These are phyloP conservation scores for Eleusine indica DNA, from an alignment of 176 grass and related monocot genomes.

Conservation along the genomic window DNA sequence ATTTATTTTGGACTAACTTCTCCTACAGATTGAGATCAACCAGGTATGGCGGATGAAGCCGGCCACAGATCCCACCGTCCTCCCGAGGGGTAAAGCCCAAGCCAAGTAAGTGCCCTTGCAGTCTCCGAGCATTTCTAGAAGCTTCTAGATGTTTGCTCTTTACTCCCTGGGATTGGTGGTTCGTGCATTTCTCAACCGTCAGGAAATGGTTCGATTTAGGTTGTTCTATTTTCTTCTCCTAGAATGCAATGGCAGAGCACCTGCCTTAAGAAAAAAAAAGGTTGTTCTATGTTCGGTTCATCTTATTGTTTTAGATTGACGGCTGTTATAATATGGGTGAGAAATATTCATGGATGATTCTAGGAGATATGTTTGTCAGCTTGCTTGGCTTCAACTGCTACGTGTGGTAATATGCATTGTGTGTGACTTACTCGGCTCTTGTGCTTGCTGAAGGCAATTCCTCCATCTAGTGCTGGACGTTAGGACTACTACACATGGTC, in stretches of 20 bases:
- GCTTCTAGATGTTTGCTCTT: constrained; percentile 15
- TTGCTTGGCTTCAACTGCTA: constrained; percentile 15
- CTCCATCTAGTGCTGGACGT: not conserved
- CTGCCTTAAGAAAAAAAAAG: too few species aligned
- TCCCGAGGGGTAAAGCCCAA: constrained; percentile 79
- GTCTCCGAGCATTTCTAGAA: constrained; percentile 4
- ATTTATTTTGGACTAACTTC: not conserved
- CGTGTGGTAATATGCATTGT: not conserved
- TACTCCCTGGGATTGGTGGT: not conserved
- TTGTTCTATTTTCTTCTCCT: not conserved
- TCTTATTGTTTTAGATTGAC: constrained; percentile 19
- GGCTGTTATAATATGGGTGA: not conserved
- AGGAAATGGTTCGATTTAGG: not conserved
- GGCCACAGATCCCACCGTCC: constrained; percentile 51
- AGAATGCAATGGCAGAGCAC: too few species aligned
- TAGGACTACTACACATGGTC: not conserved
- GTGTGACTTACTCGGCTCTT: not conserved
- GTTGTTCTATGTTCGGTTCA: constrained; percentile 27
- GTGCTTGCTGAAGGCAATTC: constrained; percentile 3
- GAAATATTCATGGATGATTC: constrained; percentile 17
- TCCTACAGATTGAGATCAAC: constrained; percentile 68
- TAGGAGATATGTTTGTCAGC: not conserved
- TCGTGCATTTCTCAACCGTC: not conserved
- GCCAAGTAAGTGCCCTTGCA: constrained; percentile 64
- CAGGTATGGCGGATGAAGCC: constrained; percentile 64